Base-by-base conservation (phyloP, 2,329 filamentous ascomycete species). In the Cercospora sp. region DNA sequence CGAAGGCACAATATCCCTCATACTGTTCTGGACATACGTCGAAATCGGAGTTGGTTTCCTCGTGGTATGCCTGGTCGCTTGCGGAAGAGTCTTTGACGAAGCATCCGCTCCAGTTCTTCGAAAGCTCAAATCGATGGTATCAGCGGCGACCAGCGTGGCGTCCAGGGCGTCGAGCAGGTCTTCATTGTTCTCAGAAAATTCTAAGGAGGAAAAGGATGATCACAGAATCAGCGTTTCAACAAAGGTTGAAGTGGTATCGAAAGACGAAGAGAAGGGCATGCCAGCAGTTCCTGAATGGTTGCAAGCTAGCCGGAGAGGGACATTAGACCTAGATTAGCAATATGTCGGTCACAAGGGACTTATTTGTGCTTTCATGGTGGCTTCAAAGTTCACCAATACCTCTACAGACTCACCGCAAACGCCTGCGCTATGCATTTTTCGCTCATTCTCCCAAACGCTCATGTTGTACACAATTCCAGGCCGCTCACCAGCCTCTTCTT, bases 401-500 rank as follows among this genome's bases (percentile, higher is more conserved):
- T 55, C 48, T 28, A 28, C 23, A 55, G 23, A 55, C 48, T 30
- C 48, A 51, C 33, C 28, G 26, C 20, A 30, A 68, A 69, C 67
- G 55, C 67, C 67, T 12, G 9, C 64, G 67, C 67, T 66, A 69
- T 69, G 64, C 64, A 51, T 33, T 51, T 36, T 48, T 31, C n/a
- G 55, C 31, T 26, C 23, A 30, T 28, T 7, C 7, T 10, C 26
- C 26, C 42, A 65, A 5, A 28, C 16, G 13, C 31, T 57, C 51
- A 61, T 36, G 4, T 7, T 23, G 55, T 31, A 28, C 18, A 58
- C 18, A 8, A 7, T 45, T 63, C 73, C 28, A 59, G 3, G n/a
- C 55, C 16, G 30, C 28, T 59, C 55, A 93, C 82, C 88, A 93
- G 7, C 90, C 90, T 75, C 90, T 87, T 78, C 93, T 88, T 80